Evolutionary conservation across 495 filamentous ascomycete genomes (phyloP).

Genomic region (Thozetella sp.): DNA sequence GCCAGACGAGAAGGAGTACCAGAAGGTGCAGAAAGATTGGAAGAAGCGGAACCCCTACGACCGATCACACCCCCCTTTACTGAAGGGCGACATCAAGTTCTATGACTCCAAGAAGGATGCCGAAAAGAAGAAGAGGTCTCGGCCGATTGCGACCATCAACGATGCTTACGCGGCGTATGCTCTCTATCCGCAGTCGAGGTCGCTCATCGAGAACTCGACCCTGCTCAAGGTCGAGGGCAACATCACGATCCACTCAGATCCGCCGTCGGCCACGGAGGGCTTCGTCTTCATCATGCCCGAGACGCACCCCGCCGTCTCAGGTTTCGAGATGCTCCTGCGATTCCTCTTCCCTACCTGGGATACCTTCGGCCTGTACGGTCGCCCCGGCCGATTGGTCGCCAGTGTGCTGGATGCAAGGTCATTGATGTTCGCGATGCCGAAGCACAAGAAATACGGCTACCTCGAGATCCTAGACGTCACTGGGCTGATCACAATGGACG

Average conservation of each 20-base stretch:
- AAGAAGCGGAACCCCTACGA: constrained; percentile 90
- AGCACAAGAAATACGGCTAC: constrained; percentile 85
- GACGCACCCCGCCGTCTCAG: constrained; percentile 82
- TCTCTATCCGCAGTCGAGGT: constrained; percentile 92
- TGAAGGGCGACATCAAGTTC: constrained; percentile 91
- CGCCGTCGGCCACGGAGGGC: constrained; percentile 77
- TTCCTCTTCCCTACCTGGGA: constrained; percentile 95
- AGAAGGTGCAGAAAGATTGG: constrained; percentile 76
- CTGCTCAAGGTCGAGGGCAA: constrained; percentile 92
- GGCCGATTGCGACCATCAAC: constrained; percentile 86
- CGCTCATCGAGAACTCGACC: constrained; percentile 91
- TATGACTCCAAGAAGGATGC: constrained; percentile 71
- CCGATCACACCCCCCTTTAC: constrained; percentile 56
- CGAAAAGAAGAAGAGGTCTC: constrained; percentile 90
- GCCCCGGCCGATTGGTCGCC: constrained; percentile 82
- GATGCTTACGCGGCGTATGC: constrained; percentile 92
- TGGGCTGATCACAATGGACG: constrained; percentile 73
- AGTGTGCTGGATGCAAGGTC: constrained; percentile 84
- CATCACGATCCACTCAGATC: constrained; percentile 79
- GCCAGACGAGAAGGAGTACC: constrained; percentile 88
- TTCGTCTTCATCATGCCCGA: constrained; percentile 99
- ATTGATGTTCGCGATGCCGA: constrained; percentile 98
- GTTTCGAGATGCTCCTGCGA: constrained; percentile 96
- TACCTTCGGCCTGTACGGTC: constrained; percentile 88
- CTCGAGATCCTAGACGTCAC: constrained; percentile 86